Conservation (phyloP, 2,329 filamentous ascomycete genomes). For the Penicillium sp. region DNA sequence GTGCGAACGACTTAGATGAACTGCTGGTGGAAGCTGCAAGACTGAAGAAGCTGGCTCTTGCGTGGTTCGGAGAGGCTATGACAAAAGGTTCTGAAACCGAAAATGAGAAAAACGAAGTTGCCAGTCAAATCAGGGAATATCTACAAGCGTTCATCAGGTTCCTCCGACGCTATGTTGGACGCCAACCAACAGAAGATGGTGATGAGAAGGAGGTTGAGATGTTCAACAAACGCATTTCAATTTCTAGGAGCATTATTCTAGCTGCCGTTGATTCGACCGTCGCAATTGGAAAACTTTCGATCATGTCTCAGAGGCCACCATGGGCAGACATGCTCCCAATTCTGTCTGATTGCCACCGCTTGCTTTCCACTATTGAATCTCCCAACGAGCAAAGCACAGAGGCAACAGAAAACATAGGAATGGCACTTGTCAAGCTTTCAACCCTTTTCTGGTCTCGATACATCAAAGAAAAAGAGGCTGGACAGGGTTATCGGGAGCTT, state of each 20-base stretch:
- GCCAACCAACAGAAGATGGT: slow-evolving; percentile 26
- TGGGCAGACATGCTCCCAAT: slow-evolving; percentile 41
- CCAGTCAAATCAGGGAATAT: slow-evolving; percentile 34
- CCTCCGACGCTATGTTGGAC: slow-evolving; percentile 42
- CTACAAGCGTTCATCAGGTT: slow-evolving; percentile 42
- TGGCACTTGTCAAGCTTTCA: slow-evolving; percentile 42
- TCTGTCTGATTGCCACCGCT: slow-evolving; percentile 36
- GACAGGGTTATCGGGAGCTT: slow-evolving; percentile 35
- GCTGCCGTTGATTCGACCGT: slow-evolving; percentile 43
- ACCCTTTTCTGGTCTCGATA: slow-evolving; percentile 50
- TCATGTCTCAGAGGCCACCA: slow-evolving; percentile 35
- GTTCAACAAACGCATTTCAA: slow-evolving; percentile 31
- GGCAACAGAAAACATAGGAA: slow-evolving; percentile 23
- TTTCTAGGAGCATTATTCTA: slow-evolving; percentile 38
- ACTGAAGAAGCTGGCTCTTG: slow-evolving; percentile 44
- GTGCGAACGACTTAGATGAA: slow-evolving; percentile 43
- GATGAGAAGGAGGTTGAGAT: slow-evolving; percentile 30
- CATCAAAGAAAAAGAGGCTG: slow-evolving; percentile 41
- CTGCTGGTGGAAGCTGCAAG: slow-evolving; percentile 43
- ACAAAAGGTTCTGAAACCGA: slow-evolving; percentile 17
- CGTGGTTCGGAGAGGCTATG: slow-evolving; percentile 34
- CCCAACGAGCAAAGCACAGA: slow-evolving; percentile 14
- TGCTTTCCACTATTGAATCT: slow-evolving; percentile 32
- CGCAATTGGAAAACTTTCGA: slow-evolving; percentile 40
- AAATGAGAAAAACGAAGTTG: slow-evolving; percentile 19